These are phyloP conservation scores for Penicillium sp. DNA, from an alignment of 2,329 filamentous ascomycete genomes.

Conservation along the genomic window DNA sequence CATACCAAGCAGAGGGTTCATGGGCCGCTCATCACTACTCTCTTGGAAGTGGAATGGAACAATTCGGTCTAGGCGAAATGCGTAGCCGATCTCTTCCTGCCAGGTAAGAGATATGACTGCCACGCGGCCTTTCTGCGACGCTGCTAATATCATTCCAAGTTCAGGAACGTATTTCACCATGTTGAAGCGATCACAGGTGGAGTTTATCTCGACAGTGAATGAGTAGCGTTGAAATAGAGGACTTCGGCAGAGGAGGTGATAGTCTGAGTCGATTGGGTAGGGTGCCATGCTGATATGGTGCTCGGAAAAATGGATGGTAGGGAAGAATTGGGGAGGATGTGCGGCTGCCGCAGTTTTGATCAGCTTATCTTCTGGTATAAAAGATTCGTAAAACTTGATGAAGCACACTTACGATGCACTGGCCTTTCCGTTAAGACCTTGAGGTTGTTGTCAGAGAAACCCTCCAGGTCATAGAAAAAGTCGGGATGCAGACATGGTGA, in stretches of 20 bases:
- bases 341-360: conserved; percentile 20
- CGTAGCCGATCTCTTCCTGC: conserved; percentile 38
- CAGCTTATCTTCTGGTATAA: neutral
- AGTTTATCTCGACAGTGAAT: conserved; percentile 27
- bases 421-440: neutral
- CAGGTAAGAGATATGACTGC: conserved; percentile 57
- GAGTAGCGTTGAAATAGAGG: conserved; percentile 34
- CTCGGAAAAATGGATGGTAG: conserved; percentile 47
- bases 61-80: conserved; percentile 59
- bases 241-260: conserved; percentile 35
- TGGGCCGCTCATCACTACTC: conserved; percentile 44
- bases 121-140: conserved; percentile 59
- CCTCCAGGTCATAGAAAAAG: conserved; percentile 18
- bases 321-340: conserved; percentile 33
- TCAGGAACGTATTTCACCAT: conserved; percentile 61
- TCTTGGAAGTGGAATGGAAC: conserved; percentile 58
- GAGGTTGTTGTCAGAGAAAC: conserved; percentile 7
- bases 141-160: conserved; percentile 60
- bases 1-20: conserved; percentile 55
- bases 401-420: conserved; percentile 20
- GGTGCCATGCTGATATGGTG: conserved; percentile 41
- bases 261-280: conserved; percentile 33
- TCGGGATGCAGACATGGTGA: conserved; percentile 10
- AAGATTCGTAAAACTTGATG: neutral
- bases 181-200: conserved; percentile 55